These are phyloP conservation scores for Sophora flavescens DNA, from an alignment of 306 rosid species.

Conservation along the genomic window DNA sequence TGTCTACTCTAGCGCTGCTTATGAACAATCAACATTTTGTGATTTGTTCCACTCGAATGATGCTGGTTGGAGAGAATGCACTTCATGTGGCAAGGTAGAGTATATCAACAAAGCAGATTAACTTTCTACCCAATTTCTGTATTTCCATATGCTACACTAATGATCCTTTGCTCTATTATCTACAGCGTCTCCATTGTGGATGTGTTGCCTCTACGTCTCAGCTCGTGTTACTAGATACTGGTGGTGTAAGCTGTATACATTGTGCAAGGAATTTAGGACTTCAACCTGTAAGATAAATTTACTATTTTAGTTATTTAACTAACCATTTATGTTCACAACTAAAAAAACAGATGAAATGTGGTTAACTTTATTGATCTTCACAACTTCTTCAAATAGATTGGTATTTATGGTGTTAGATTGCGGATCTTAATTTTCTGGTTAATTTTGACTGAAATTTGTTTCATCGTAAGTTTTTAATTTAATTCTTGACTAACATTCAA, in stretches of 20 bases:
- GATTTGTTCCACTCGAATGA: constrained; percentile 79
- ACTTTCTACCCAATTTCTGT: constrained; percentile 18
- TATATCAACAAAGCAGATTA: not conserved
- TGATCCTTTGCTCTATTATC: constrained; percentile 36
- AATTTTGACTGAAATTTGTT: constrained; percentile 29
- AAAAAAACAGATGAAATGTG: constrained; percentile 13
- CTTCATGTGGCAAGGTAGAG: constrained; percentile 82
- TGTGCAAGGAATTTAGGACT: constrained; percentile 65
- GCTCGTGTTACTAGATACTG: constrained; percentile 81
- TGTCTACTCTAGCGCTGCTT: constrained; percentile 69
- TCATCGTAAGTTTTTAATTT: constrained; percentile 22
- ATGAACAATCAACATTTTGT: constrained; percentile 83
- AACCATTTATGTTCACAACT: not conserved
- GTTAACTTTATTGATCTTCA: constrained; percentile 24
- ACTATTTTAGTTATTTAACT: constrained; percentile 33
- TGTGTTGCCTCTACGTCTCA: constrained; percentile 78
- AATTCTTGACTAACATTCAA: constrained; percentile 22
- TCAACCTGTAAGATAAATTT: constrained; percentile 63
- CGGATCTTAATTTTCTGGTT: constrained; percentile 29
- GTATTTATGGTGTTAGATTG: not conserved
- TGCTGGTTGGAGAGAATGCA: constrained; percentile 97
- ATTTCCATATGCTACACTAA: not conserved
- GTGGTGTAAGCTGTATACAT: constrained; percentile 82
- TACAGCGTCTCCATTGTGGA: constrained; percentile 95
- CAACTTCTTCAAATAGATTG: constrained; percentile 23